Conservation (phyloP, 257 asterid genomes). For the Salvia rosmarinus region DNA sequence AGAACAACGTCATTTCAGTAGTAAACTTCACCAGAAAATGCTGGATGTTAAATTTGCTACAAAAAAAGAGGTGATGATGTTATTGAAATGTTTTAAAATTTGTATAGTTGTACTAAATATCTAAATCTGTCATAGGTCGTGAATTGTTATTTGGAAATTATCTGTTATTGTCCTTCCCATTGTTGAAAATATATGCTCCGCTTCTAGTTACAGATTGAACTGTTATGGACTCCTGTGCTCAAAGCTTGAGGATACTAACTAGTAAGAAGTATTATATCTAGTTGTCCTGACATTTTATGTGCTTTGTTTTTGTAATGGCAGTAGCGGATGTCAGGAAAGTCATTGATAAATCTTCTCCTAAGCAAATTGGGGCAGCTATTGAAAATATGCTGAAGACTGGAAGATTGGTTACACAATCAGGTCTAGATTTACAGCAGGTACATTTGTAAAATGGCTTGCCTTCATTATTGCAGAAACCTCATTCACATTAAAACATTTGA, state of each 20-base stretch:
- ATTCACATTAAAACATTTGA: conserved; percentile 1
- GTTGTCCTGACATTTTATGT: conserved; percentile 23
- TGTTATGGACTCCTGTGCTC: conserved; percentile 19
- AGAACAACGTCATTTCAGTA: too few species aligned
- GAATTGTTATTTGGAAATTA: too few species aligned
- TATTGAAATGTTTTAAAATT: neutral
- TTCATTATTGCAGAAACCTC: conserved; percentile 19
- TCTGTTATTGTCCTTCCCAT: conserved; percentile 10
- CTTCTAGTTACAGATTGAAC: neutral
- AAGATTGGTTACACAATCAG: conserved; percentile 66
- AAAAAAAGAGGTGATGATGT: neutral
- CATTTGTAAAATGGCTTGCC: conserved; percentile 14
- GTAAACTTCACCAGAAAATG: too few species aligned
- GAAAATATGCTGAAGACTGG: conserved; percentile 93
- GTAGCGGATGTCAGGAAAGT: conserved; percentile 68
- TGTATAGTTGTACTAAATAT: neutral
- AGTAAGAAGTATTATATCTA: conserved; percentile 16
- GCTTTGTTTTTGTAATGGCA: conserved; percentile 51
- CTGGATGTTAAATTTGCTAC: too few species aligned
- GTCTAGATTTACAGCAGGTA: conserved; percentile 97
- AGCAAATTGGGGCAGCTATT: conserved; percentile 66
- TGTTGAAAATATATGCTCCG: too few species aligned
- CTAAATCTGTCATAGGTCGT: neutral
- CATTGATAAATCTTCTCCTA: conserved; percentile 63
- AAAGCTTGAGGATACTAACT: conserved; percentile 11